These are phyloP conservation scores for Yamadazyma insecticola DNA, from an alignment of 805 yeast species.

Conservation along the genomic window DNA sequence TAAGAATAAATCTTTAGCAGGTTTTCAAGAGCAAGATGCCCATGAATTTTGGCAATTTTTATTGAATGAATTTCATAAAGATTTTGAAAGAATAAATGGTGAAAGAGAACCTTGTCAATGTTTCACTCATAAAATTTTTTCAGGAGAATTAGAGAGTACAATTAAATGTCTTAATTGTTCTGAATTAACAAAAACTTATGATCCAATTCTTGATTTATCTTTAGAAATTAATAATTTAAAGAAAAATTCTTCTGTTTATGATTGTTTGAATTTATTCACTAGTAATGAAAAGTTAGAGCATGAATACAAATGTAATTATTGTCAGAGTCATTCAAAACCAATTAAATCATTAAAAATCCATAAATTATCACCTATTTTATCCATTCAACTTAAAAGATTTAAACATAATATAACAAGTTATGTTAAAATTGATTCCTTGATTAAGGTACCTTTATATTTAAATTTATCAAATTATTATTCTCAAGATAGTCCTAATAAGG, in stretches of 20 bases:
- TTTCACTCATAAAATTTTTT: conserved; percentile 75
- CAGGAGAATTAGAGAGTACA: conserved; percentile 78
- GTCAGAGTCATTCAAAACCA: conserved; percentile 58
- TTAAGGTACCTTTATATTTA: conserved; percentile 67
- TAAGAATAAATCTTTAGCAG: conserved; percentile 79
- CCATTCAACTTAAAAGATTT: conserved; percentile 81
- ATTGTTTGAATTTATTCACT: conserved; percentile 76
- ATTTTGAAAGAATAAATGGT: conserved; percentile 16
- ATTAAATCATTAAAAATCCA: conserved; percentile 64
- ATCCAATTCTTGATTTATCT: conserved; percentile 87
- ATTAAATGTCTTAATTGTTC: conserved; percentile 71
- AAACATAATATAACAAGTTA: conserved; percentile 50
- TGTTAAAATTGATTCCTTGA: conserved; percentile 69
- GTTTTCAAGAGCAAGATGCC: conserved; percentile 97
- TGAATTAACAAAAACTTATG: conserved; percentile 62
- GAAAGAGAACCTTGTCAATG: conserved; percentile 52
- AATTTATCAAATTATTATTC: conserved; percentile 61
- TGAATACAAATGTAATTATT: conserved; percentile 66
- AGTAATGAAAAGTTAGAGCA: conserved; percentile 69
- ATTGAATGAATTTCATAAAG: conserved; percentile 72
- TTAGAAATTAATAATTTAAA: conserved; percentile 52
- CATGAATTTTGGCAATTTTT: conserved; percentile 96
- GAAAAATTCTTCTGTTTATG: conserved; percentile 41
- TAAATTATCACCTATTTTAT: conserved; percentile 69
- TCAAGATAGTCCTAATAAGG: conserved; percentile 17